Conservation (phyloP, 345 rosid genomes). For the Salix purpurea region DNA sequence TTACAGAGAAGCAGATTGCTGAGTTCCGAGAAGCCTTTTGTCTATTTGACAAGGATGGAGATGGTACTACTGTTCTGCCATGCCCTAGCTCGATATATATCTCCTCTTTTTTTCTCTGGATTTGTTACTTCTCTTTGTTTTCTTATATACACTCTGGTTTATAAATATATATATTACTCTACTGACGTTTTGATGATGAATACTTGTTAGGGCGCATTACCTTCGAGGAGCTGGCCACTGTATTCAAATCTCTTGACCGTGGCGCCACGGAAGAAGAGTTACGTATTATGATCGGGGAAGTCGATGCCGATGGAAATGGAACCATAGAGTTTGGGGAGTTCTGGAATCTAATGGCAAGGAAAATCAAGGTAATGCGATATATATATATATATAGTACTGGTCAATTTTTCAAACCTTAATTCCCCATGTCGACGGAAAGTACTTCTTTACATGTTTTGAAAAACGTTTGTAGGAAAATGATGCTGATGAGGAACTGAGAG, state of each 20-base stretch:
- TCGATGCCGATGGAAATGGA: conserved; percentile 53
- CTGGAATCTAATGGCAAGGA: conserved; percentile 61
- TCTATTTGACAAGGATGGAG: conserved; percentile 73
- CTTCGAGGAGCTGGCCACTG: conserved; percentile 46
- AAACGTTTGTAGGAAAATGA: conserved; percentile 13
- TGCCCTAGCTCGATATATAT: not conserved
- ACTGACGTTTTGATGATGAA: not conserved
- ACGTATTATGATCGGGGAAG: conserved; percentile 54
- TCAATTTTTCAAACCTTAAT: not conserved
- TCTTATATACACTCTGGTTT: no score
- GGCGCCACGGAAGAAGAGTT: conserved; percentile 64
- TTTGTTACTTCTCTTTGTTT: not conserved
- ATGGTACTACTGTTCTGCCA: conserved; percentile 44
- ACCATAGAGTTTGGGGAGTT: conserved; percentile 66
- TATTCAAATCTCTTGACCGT: conserved; percentile 46
- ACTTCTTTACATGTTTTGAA: not conserved
- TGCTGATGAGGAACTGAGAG: conserved; percentile 15
- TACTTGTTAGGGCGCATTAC: conserved; percentile 53
- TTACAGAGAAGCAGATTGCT: conserved; percentile 43
- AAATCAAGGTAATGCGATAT: conserved; percentile 46
- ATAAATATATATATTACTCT: not conserved
- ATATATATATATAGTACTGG: no score
- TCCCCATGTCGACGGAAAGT: not conserved
- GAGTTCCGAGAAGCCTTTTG: conserved; percentile 69
- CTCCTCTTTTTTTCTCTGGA: not conserved